Evolutionary conservation across 2,329 filamentous ascomycete species (phyloP).

Genomic region (Penicillium sp.): DNA sequence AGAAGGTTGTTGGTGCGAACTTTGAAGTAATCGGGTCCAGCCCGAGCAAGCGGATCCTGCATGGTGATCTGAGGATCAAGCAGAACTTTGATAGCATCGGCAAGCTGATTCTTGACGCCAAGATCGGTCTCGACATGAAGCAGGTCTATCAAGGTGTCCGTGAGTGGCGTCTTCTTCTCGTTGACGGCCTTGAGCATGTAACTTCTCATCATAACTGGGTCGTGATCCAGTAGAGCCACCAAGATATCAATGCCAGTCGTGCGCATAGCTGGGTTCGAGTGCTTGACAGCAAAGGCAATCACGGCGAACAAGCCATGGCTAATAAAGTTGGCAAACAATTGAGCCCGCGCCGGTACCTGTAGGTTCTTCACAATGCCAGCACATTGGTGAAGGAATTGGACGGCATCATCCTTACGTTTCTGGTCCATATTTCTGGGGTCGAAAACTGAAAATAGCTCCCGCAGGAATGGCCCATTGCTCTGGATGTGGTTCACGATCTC

Average conservation of each 20-base stretch:
- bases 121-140: constrained; percentile 87
- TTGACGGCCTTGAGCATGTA: constrained; percentile 90
- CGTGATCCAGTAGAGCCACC: constrained; percentile 91
- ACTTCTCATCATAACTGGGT: constrained; percentile 86
- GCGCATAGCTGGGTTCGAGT: constrained; percentile 76
- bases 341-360: constrained; percentile 74
- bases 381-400: constrained; percentile 95
- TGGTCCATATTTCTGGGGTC: constrained; percentile 59
- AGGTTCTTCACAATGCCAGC: constrained; percentile 91
- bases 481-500: constrained; percentile 97
- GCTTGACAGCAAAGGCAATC: constrained; percentile 85
- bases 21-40: constrained; percentile 67
- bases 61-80: constrained; percentile 67
- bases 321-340: constrained; percentile 86
- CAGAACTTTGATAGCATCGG: constrained; percentile 90
- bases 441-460: constrained; percentile 85
- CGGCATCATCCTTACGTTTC: constrained; percentile 83
- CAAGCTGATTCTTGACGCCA: constrained; percentile 91
- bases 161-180: constrained; percentile 79
- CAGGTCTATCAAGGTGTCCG: constrained; percentile 87
- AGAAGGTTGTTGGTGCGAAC: constrained; percentile 64
- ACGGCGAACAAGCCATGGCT: constrained; percentile 80
- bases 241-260: constrained; percentile 92
- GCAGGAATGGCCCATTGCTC: constrained; percentile 69
- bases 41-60: constrained; percentile 57